Base-by-base conservation (phyloP, 2,329 filamentous ascomycete genomes). In the Botrytis porri region DNA sequence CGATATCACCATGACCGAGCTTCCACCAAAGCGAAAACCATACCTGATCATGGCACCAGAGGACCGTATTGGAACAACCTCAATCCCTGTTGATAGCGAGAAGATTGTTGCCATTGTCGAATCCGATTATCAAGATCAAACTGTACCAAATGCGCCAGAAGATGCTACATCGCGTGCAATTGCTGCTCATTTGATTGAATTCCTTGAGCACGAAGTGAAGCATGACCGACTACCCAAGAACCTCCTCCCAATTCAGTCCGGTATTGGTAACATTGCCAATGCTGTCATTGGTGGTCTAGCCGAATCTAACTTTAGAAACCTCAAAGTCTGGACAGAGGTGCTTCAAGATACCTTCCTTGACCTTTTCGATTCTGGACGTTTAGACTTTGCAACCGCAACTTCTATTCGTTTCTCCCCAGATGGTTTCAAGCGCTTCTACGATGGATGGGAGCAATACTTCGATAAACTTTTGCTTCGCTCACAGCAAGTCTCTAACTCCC, bases 221-320 rank as follows among this genome's bases (percentile, higher is more conserved):
- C 90, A 91, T 76, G 94, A 91, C 75, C 90, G 94, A 57, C 88
- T 97, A 69, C 94, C 94, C 3, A 83, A 88, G 77, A 93, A 90
- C 80, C 88, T 97, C 2, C 86, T 96, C 1, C 93, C 93, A 2
- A 87, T 97, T 29, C 93, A 97, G 82, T 95, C 92, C 18, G 94
- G 94, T 62, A 97, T 97, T 77, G 94, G 94, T 76, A 97, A 97
- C 85, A 97, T 97, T 77, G 94, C 94, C 82, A 97, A 97, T 82
- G 94, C 94, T 54, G 94, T 97, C 75, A 90, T 97, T 74, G 93
- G 94, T 74, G 94, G 94, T 22, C 88, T 97, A 72, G 88, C 90
- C 76, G 88, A 92, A 74, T 93, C 92, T 77, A 91, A 95, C 82
- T 97, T 97, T 86, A 88, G 89, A 81, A 93, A 97, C 84, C 88